A percentile compares a stretch with the other conserved stretches of the same genome.
Evolutionary conservation across 805 yeast species (phyloP).

Genomic region (Schwanniomyces polymorphus): DNA sequence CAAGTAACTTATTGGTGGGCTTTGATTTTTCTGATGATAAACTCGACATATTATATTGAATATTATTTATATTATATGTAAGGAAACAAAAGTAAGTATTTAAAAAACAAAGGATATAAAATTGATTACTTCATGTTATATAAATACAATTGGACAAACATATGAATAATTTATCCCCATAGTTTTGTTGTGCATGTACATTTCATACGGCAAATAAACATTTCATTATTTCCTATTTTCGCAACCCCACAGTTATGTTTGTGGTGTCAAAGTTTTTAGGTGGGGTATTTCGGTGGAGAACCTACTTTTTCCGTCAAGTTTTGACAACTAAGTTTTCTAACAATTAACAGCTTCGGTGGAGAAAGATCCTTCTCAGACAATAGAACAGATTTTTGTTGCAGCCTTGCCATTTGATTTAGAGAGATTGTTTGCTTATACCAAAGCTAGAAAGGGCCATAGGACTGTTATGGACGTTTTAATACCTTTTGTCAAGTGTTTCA

Average conservation of each 20-base stretch:
- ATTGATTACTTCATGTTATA: too few relatives aligned
- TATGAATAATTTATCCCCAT: too few relatives aligned
- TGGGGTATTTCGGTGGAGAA: too few relatives aligned
- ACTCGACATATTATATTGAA: not conserved
- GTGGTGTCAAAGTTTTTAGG: too few relatives aligned
- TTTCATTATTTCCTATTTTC: too few relatives aligned
- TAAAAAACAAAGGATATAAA: too few relatives aligned
- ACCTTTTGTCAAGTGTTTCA: conserved; percentile 28
- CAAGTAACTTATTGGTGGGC: not conserved
- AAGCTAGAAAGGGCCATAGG: conserved; percentile 38
- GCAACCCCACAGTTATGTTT: too few relatives aligned
- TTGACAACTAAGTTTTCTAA: too few relatives aligned
- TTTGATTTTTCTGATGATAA: not conserved
- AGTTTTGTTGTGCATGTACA: too few relatives aligned
- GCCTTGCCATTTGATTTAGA: conserved; percentile 24
- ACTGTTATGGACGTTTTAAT: conserved; percentile 41
- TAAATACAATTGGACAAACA: not conserved
- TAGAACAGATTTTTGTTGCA: not conserved
- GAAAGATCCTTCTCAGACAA: conserved; percentile 1
- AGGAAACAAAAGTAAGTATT: not conserved
- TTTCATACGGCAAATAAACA: too few relatives aligned
- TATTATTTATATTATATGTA: not conserved
- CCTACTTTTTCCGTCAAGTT: too few relatives aligned
- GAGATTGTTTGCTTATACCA: conserved; percentile 29
- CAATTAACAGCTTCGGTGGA: too few relatives aligned